Percentiles rank a stretch among this genome's conserved stretches.
phyloP scores from a whole-genome alignment of 768 basidiomycete species.

The Termitomyces sp. region DNA sequence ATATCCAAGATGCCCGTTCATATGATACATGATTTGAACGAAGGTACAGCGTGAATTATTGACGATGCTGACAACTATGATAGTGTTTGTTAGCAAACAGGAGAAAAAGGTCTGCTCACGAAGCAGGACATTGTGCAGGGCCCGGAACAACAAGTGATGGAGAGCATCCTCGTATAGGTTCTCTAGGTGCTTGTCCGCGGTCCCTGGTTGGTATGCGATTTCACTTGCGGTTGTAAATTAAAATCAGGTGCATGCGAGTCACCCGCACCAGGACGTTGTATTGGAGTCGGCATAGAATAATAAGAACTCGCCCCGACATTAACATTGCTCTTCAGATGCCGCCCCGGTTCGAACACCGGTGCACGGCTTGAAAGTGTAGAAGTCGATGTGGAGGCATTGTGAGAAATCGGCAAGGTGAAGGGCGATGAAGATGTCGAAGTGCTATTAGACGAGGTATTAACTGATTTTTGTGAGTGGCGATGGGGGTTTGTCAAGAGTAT shows the following conservation, averaged over 20 bases:
- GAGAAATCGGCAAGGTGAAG: background rate
- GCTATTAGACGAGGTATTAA: constrained; percentile 7
- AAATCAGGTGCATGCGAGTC: background rate
- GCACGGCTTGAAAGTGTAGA: constrained; percentile 12
- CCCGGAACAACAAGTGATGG: too few species aligned
- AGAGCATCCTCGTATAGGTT: background rate
- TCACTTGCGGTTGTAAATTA: background rate
- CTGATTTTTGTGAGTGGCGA: constrained; percentile 23
- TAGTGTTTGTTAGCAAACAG: background rate
- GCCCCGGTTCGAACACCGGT: constrained; percentile 15
- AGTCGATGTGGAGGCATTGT: background rate
- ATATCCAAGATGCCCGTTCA: background rate
- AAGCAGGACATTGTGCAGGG: background rate
- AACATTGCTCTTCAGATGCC: constrained; percentile 1
- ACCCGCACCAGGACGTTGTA: constrained; percentile 6
- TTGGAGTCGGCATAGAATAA: constrained; percentile 4
- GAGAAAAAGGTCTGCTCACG: background rate
- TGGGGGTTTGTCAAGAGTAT: constrained; percentile 18
- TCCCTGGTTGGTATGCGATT: background rate
- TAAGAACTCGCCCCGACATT: background rate
- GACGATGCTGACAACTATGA: background rate
- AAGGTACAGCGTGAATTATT: background rate
- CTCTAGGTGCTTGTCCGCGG: constrained; percentile 1
- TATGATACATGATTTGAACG: background rate
- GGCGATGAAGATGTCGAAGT: background rate